Evolutionary conservation across 768 basidiomycete genomes (phyloP), one percentile per base, ranked within the genome.

Genomic region (Mycena vulgaris): DNA sequence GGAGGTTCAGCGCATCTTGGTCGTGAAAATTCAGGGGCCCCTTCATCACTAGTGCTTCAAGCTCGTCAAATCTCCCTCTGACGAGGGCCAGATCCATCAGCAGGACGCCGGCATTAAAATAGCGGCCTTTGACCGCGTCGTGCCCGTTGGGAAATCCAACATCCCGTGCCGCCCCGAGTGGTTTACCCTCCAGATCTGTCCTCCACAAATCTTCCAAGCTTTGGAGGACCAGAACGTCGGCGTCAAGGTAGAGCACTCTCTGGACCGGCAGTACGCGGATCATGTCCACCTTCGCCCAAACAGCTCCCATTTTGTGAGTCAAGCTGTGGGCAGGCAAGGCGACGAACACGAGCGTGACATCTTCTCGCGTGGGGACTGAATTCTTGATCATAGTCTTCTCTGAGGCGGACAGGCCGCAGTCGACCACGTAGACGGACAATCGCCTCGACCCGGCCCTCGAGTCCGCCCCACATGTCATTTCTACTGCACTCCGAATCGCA

Each of bases 101-200:
- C 62, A 90, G 70, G 14, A 90, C 87, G 0, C 89, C 89, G 0
- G 87, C 85, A 48, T 89, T 90, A 80, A 89, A 89, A 70, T 89
- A 89, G 10, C 80, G 78, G 1, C 66, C 73, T 10, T 77, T 74
- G n/a, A 81, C 48, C 5, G 68, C 79, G 1, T 77, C 75, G 71
- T 89, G 85, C 0, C 89, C 89, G 77, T 81, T 79, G 0, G 88
- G 89, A 63, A 75, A 80, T 3, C 89, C 89, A 25, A 90, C 80
- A 75, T 90, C 88, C 4, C 76, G 70, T 14, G 71, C 82, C 2
- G 89, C 89, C 2, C 81, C 88, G 28, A 90, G 66, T 5, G 80
- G 35, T n/a, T 76, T 80, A 10, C 83, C 86, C 8, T 70, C 45
- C 52, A 89, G 77, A 74, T 89, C 82, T 5, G 78, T 83, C 23